Percentiles rank a stretch among this genome's conserved stretches.
Conservation (phyloP, 768 basidiomycete species). For the Trametes sanguinea region DNA sequence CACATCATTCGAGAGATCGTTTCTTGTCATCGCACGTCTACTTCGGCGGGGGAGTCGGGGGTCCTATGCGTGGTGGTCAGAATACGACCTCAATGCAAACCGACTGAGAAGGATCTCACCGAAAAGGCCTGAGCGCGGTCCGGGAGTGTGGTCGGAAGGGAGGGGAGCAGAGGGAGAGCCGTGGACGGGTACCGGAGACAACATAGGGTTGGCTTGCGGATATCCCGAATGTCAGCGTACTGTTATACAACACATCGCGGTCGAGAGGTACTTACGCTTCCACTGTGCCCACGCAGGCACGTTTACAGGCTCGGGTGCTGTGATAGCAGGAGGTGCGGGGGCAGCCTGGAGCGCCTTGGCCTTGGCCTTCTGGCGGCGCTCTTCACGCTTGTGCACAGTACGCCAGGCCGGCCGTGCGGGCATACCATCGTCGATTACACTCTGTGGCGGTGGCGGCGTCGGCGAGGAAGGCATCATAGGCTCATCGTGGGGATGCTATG, state of each 20-base stretch:
- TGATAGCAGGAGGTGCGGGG: conserved; percentile 40
- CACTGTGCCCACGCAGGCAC: conserved; percentile 86
- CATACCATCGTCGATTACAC: conserved; percentile 43
- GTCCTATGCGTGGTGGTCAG: conserved; percentile 24
- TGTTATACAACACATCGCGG: neutral
- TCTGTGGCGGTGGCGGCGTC: conserved; percentile 45
- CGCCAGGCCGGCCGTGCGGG: conserved; percentile 75
- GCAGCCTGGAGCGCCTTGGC: conserved; percentile 29
- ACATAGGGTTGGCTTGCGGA: conserved; percentile 60
- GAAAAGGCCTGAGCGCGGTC: conserved; percentile 61
- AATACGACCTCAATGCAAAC: no score
- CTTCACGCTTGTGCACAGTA: conserved; percentile 63
- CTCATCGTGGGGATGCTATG: conserved; percentile 31
- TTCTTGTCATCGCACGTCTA: conserved; percentile 2
- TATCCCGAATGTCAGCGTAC: neutral
- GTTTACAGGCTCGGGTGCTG: conserved; percentile 47
- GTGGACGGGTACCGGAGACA: conserved; percentile 49
- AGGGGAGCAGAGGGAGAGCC: conserved; percentile 38
- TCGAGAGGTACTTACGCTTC: conserved; percentile 58
- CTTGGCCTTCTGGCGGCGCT: conserved; percentile 50
- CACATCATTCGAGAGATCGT: neutral
- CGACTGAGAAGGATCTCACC: conserved; percentile 42
- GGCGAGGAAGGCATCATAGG: conserved; percentile 30
- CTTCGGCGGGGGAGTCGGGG: conserved; percentile 34
- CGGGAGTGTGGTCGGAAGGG: conserved; percentile 32